Conservation (phyloP, 2,329 filamentous ascomycete species). For the Cladosporium sp. region DNA sequence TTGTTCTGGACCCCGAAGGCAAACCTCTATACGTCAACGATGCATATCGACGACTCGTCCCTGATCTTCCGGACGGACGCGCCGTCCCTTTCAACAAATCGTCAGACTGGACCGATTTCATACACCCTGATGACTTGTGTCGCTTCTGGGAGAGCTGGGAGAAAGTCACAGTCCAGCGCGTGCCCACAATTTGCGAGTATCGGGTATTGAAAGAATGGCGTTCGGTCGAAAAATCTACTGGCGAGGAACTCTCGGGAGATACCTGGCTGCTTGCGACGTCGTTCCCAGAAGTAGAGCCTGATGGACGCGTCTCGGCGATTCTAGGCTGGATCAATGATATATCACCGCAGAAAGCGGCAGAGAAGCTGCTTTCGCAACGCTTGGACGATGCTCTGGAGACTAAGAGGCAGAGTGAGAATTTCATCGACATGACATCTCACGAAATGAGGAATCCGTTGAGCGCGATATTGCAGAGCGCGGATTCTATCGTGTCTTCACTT, state of each 20-base stretch:
- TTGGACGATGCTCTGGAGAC: conserved; percentile 18
- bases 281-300: conserved; percentile 26
- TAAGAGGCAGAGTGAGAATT: conserved; percentile 28
- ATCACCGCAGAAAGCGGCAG: conserved; percentile 28
- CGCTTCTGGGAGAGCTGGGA: conserved; percentile 3
- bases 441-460: conserved; percentile 43
- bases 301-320: conserved; percentile 19
- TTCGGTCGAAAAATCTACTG: conserved; percentile 13
- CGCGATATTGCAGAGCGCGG: conserved; percentile 41
- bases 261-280: conserved; percentile 19
- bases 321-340: conserved; percentile 27
- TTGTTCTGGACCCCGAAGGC: conserved; percentile 28
- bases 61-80: conserved; percentile 8
- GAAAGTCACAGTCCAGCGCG: conserved; percentile 11
- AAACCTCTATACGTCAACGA: conserved; percentile 30
- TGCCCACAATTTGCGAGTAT: conserved; percentile 15
- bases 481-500: conserved; percentile 31
- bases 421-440: conserved; percentile 34
- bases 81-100: conserved; percentile 20
- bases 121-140: conserved; percentile 11
- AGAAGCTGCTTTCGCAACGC: conserved; percentile 32
- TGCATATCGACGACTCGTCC: not conserved
- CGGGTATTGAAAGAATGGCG: conserved; percentile 17
- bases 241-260: conserved; percentile 4
- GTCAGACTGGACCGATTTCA: conserved; percentile 7